These are phyloP conservation scores for Aspergillus calidoustus DNA, from an alignment of 2,329 filamentous ascomycete species.

Conservation along the genomic window DNA sequence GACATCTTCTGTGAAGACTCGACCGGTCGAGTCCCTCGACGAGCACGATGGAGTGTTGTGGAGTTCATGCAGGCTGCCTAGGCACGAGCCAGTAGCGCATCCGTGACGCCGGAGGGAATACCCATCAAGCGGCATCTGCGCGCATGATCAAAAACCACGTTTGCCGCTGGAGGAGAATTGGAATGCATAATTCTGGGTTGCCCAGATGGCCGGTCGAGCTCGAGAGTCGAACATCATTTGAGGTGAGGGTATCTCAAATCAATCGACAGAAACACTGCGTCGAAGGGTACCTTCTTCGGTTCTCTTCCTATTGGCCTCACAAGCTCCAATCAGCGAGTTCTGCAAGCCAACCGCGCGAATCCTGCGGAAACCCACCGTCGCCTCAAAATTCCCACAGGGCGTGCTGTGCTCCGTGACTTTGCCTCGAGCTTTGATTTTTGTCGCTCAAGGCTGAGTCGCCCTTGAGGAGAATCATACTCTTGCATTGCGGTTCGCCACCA, in stretches of 20 bases:
- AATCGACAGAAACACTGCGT: neutral
- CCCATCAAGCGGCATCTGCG: neutral
- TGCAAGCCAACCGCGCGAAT: constrained; percentile 3
- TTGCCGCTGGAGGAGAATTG: neutral
- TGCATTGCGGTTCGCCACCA: neutral
- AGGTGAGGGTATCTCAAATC: neutral
- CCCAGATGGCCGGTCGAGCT: neutral
- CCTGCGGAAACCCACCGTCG: neutral
- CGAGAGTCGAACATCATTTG: neutral
- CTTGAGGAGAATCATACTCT: too few relatives aligned
- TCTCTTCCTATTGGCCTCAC: constrained; percentile 12
- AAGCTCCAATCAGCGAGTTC: constrained; percentile 11
- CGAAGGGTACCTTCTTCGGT: neutral
- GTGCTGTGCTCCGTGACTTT: constrained; percentile 1
- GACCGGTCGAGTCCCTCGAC: constrained; percentile 8
- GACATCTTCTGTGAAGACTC: neutral
- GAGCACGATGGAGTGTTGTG: constrained; percentile 9
- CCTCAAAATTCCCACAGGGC: neutral
- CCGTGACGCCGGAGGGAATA: constrained; percentile 7
- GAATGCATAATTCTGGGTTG: neutral
- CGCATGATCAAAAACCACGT: constrained; percentile 4
- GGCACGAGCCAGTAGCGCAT: constrained; percentile 12
- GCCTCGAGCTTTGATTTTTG: neutral
- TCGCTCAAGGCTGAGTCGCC: neutral
- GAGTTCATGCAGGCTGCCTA: constrained; percentile 4